phyloP scores from a whole-genome alignment of 306 rosid genomes.

The Begonia fuchsioides region DNA sequence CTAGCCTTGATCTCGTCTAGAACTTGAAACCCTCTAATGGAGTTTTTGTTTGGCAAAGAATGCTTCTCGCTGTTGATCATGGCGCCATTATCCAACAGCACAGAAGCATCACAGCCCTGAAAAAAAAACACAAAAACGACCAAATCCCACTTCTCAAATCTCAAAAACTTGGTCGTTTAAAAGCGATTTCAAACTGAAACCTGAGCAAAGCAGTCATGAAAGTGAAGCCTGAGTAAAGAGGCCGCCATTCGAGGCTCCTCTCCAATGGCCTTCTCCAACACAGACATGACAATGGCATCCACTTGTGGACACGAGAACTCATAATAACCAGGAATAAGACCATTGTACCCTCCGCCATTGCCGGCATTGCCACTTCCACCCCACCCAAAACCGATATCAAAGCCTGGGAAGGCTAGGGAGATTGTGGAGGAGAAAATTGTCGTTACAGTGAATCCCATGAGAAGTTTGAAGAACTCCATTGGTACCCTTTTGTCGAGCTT shows the following conservation, averaged over 20 bases:
- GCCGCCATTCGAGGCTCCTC: constrained; percentile 54
- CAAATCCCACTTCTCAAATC: no score
- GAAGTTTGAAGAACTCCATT: constrained; percentile 26
- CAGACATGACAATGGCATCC: constrained; percentile 68
- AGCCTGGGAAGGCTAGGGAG: constrained; percentile 34
- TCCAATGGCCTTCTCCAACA: constrained; percentile 47
- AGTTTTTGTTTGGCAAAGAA: constrained; percentile 57
- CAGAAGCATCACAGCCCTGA: constrained; percentile 81
- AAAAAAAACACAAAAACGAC: not conserved
- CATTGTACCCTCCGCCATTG: constrained; percentile 25
- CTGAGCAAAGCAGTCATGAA: constrained; percentile 79
- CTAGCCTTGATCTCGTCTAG: constrained; percentile 61
- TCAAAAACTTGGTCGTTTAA: not conserved
- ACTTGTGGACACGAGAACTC: constrained; percentile 68
- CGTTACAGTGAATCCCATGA: constrained; percentile 10
- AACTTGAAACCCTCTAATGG: constrained; percentile 61
- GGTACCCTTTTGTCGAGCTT: not conserved
- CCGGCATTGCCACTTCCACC: constrained; percentile 16
- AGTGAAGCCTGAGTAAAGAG: constrained; percentile 69
- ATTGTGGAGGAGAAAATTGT: constrained; percentile 17
- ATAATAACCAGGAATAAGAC: constrained; percentile 53
- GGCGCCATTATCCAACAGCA: constrained; percentile 45
- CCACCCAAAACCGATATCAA: constrained; percentile 41
- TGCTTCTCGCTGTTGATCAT: constrained; percentile 43
- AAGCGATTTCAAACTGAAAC: constrained; percentile 11